A percentile compares a stretch with the other conserved stretches of the same genome.
phyloP scores from a whole-genome alignment of 2,329 filamentous ascomycete species.

The Stachybotrys chlorohalonatus region DNA sequence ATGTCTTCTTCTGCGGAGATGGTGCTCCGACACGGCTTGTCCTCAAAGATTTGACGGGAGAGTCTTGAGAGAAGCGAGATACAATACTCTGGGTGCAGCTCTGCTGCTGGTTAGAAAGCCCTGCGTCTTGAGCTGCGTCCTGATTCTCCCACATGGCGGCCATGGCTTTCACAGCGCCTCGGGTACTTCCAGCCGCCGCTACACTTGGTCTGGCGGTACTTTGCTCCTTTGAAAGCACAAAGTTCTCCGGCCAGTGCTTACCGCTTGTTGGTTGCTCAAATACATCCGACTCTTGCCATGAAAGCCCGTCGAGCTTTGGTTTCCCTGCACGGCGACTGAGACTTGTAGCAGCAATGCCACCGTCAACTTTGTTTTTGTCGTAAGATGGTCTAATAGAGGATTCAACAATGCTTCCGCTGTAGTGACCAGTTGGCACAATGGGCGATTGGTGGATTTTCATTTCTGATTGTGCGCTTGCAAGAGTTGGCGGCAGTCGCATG shows the following conservation, averaged over 20 bases:
- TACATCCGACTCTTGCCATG: background rate
- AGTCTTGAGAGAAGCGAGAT: constrained; percentile 10
- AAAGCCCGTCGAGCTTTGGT: background rate
- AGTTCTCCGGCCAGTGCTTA: background rate
- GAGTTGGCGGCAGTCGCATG: constrained; percentile 7
- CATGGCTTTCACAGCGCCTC: constrained; percentile 36
- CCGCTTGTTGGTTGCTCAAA: background rate
- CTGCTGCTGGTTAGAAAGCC: constrained; percentile 1
- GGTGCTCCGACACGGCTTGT: constrained; percentile 6
- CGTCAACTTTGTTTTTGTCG: no score
- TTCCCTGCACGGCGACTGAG: background rate
- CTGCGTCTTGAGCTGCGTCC: constrained; percentile 3
- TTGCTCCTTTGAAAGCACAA: background rate
- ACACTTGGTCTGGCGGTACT: constrained; percentile 6
- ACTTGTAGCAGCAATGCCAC: no score
- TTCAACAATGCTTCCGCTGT: background rate
- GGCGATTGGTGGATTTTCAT: background rate
- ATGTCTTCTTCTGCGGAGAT: constrained; percentile 2
- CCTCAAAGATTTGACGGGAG: constrained; percentile 5
- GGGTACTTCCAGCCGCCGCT: constrained; percentile 13
- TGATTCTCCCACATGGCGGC: constrained; percentile 40
- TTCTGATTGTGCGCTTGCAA: background rate
- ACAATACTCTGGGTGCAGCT: constrained; percentile 11
- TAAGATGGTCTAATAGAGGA: background rate
- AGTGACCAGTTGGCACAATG: background rate